Evolutionary conservation across 2,329 filamentous ascomycete genomes (phyloP), one percentile per base, ranked within the genome.

Genomic region (Botrytis sinoallii): DNA sequence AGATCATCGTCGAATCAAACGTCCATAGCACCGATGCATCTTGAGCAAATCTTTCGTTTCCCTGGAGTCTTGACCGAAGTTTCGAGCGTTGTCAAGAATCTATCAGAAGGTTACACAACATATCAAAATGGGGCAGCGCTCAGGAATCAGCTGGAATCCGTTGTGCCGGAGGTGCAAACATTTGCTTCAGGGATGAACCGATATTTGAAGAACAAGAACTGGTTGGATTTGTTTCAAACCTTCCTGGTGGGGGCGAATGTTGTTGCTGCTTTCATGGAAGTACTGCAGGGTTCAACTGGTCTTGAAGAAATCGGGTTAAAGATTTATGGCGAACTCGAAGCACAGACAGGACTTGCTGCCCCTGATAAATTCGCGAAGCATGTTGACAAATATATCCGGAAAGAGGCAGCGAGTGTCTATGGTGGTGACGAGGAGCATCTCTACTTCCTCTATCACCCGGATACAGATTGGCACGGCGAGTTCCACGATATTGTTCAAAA

Each of bases 371-470:
- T 75, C 48, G 74, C 74, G 44, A 74, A 73, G 40, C 69, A 74
- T 35, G 74, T 74, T 35, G 68, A 75, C 46, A 73, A 70, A 61
- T 75, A 75, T 16, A 75, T 75, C 32, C 65, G 70, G 22, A 71
- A 75, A 64, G 73, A 75, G 42, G 65, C 70, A 22, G 59, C 70
- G 32, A 73, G 71, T 55, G 71, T 69, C 9, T 73, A 73, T 69
- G 71, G 64, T 14, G 71, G 64, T 38, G 66, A 77, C 35, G 78
- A 61, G 8, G 74, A 82, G 9, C 83, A 84, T 72, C 81, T 81
- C 78, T 84, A 84, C 74, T 84, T 84, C 48, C 78, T 84, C 3
- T 84, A 81, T 52, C 83, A 84, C 44, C 83, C 83, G 2, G 83
- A 84, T 52, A 83, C 82, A 59, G 82, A 83, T 66, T 84, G 83